Base-by-base conservation (phyloP, 1,284 basidiomycete species). In the Ustilago loliicola region DNA sequence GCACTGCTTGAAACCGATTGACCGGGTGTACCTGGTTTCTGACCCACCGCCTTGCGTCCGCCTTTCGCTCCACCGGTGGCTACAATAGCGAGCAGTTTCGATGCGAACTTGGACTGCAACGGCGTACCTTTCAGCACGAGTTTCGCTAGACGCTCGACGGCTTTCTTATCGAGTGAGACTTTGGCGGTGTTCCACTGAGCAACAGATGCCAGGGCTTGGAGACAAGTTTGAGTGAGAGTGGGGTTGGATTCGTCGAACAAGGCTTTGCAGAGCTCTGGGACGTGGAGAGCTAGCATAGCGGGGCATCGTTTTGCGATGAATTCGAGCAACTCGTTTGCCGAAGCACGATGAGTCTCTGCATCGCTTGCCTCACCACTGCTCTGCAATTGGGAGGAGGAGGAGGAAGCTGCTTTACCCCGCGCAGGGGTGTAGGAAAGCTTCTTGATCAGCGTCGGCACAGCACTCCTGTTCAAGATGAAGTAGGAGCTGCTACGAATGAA, bases 71-170 rank as follows among this genome's bases (percentile, higher is more conserved):
- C 74, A 25, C 74, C 74, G 6, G 69, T 77, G 5, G 68, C 56
- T 19, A 85, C 82, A 19, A 84, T 77, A 0, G 92, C 91, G 10
- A 98, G 82, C 54, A 95, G 88, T 27, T 94, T 91, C 1, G 93
- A 91, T 0, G 95, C 94, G 86, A 94, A 96, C 86, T 98, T 98
- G 23, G 95, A 93, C 81, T 93, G 91, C 21, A 90, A 88, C 21
- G 88, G 88, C 36, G 92, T 91, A 1, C 91, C 89, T 11, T 90
- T 89, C 36, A 91, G 85, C 0, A 91, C 92, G 76, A 91, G 90
- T 32, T 90, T 89, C 61, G 88, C 88, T 9, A 93, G 88, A 17
- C 91, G 89, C 40, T 96, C 93, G 10, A 91, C 86, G 0, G 91
- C 75, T 61, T 83, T 82, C 48, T 84, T 87, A 71, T 67, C 63